Conservation (phyloP, 169 alveolate species). For the Perkinsus chesapeaki region DNA sequence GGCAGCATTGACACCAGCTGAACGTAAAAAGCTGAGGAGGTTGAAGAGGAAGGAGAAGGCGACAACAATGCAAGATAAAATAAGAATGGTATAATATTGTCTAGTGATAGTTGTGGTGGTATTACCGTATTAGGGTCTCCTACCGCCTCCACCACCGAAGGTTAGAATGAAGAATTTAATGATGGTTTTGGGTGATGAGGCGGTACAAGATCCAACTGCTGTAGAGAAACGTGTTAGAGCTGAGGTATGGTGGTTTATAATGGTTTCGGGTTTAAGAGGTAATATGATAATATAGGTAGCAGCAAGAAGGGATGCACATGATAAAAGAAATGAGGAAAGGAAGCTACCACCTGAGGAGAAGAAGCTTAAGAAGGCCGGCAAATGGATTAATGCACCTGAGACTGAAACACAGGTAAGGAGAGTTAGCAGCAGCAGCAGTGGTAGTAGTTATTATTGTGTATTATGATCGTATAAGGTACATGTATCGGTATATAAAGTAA, state of each 20-base stretch:
- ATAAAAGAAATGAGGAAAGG: background rate
- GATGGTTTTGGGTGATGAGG: background rate
- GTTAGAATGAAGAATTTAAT: background rate
- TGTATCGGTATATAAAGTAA: background rate
- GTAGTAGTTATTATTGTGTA: background rate
- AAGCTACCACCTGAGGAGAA: background rate
- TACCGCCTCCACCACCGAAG: constrained; percentile 2
- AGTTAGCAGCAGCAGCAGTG: too few species aligned
- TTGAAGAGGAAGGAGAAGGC: background rate
- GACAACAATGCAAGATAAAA: background rate
- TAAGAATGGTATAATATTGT: background rate
- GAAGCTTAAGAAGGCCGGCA: background rate
- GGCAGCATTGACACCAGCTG: background rate
- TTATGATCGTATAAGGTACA: background rate
- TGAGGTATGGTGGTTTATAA: background rate
- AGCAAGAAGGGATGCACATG: background rate
- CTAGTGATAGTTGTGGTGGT: background rate
- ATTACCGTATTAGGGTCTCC: background rate
- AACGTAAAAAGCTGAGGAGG: background rate
- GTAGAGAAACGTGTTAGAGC: background rate
- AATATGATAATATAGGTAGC: background rate
- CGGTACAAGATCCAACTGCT: background rate
- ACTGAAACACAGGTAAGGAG: background rate
- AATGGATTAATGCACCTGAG: background rate
- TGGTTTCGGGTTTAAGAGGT: background rate